Conservation (phyloP, 805 yeast species). For the Candida easanensis region DNA sequence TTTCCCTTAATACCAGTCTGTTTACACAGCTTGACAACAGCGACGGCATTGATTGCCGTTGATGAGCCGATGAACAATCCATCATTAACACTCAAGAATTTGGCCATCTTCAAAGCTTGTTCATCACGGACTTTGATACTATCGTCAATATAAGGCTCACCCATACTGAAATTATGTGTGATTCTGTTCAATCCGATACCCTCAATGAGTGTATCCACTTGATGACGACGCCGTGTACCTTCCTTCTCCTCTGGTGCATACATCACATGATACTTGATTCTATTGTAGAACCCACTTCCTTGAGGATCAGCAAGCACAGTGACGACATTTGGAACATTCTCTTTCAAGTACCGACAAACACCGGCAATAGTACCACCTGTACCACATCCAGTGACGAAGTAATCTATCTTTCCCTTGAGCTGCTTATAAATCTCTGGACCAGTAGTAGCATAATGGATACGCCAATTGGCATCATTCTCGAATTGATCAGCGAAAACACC, state of each 20-base stretch:
- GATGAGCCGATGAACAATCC: slow-evolving; percentile 92
- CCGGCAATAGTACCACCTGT: slow-evolving; percentile 98
- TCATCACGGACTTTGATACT: slow-evolving; percentile 76
- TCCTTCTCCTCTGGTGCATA: slow-evolving; percentile 85
- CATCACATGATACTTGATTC: slow-evolving; percentile 90
- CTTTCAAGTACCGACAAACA: slow-evolving; percentile 71
- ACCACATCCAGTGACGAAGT: slow-evolving; percentile 88
- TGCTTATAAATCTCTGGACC: slow-evolving; percentile 93
- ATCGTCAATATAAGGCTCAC: slow-evolving; percentile 69
- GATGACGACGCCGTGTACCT: slow-evolving; percentile 92
- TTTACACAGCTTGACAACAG: slow-evolving; percentile 64
- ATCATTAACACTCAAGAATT: slow-evolving; percentile 72
- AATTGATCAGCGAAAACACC: slow-evolving; percentile 95
- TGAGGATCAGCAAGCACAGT: slow-evolving; percentile 88
- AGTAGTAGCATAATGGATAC: slow-evolving; percentile 73
- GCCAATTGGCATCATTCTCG: slow-evolving; percentile 91
- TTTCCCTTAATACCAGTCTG: slow-evolving; percentile 48
- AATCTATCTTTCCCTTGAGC: slow-evolving; percentile 61
- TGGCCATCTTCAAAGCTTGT: slow-evolving; percentile 88
- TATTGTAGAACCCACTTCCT: slow-evolving; percentile 86
- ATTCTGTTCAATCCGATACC: slow-evolving; percentile 91
- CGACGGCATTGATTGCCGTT: slow-evolving; percentile 92
- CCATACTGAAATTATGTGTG: slow-evolving; percentile 76
- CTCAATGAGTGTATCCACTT: slow-evolving; percentile 91
- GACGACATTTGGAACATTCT: slow-evolving; percentile 36